Evolutionary conservation across 176 grass and related monocot genomes (phyloP), one percentile per base, ranked within the genome.

Genomic region (Oryza punctata): DNA sequence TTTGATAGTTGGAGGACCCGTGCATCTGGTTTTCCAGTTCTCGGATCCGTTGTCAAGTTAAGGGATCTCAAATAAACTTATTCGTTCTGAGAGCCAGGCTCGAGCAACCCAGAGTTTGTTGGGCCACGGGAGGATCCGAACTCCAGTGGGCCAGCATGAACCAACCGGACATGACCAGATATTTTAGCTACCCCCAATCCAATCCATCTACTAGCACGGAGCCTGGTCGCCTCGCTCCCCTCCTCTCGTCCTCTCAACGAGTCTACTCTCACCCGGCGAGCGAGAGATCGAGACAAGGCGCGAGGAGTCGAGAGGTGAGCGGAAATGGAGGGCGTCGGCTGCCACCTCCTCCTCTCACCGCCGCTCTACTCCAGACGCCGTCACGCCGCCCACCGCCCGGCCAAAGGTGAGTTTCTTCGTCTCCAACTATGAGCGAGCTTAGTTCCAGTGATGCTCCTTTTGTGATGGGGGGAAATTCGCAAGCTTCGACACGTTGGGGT

Each of bases 311-410:
- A 18, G 11, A 65, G 26, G 76, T 19, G 6, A 60, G 86, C 27
- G 27, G 16, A 43, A 41, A 89, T 85, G 88, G 82, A 59, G 43
- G 83, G 78, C 52, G 14, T 75, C 44, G 73, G 88, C 83, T 72
- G 78, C 66, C 78, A 66, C 57, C 72, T 80, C 66, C 78, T 85
- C 82, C 43, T 81, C 52, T 77, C 78, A 19, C 78, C 73, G 1
- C 21, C 43, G 41, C 16, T 85, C 43, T 21, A 33, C 83, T n/a
- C 78, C 45, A 57, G 72, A 26, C 38, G 18, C 28, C 37, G 63
- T 13, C 1, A 11, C 1, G 49, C 63, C 40, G 19, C 67, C 72
- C 6, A 16, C 52, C 13, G 10, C 29, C 18, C 82, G 14, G 18
- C 7, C 10, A 54, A 27, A 85, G 78, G 88, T 66, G 25, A 70